A percentile compares a stretch with the other conserved stretches of the same genome.
Conservation (phyloP, 352 stramenopile genomes). For the Globisporangium echinulatum region DNA sequence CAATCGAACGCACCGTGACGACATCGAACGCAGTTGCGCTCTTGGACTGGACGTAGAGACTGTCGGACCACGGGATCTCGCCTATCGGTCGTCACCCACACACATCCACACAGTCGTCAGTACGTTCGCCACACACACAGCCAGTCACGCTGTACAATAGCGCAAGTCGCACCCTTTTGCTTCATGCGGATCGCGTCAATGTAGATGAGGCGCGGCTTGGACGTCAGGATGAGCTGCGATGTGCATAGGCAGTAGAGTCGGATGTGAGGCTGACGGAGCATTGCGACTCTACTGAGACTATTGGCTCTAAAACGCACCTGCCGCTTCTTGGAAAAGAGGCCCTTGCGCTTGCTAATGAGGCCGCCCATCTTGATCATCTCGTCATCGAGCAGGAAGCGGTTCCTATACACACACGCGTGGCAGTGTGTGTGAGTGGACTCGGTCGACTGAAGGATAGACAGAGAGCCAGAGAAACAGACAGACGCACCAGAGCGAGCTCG, state of each 20-base stretch:
- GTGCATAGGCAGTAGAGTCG: not conserved
- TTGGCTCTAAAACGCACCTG: constrained; percentile 23
- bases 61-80: constrained; percentile 84
- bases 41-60: constrained; percentile 82
- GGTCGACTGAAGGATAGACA: not conserved
- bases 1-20: constrained; percentile 47
- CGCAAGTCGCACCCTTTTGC: constrained; percentile 48
- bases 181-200: constrained; percentile 89
- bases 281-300: not conserved
- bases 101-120: no score
- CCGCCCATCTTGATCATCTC: constrained; percentile 83
- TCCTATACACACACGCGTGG: constrained; percentile 19
- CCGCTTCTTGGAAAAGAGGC: constrained; percentile 85
- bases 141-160: no score
- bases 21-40: constrained; percentile 81
- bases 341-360: constrained; percentile 86
- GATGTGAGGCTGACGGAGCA: not conserved
- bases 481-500: constrained; percentile 63
- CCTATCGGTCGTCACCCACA: constrained; percentile 10
- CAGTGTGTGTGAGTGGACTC: not conserved
- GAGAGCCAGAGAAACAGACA: not conserved
- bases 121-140: no score
- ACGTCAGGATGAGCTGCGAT: constrained; percentile 71
- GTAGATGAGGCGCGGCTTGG: constrained; percentile 84
- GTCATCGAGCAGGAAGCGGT: constrained; percentile 82